phyloP scores from a whole-genome alignment of 257 asterid species.

The Prunella vulgaris region DNA sequence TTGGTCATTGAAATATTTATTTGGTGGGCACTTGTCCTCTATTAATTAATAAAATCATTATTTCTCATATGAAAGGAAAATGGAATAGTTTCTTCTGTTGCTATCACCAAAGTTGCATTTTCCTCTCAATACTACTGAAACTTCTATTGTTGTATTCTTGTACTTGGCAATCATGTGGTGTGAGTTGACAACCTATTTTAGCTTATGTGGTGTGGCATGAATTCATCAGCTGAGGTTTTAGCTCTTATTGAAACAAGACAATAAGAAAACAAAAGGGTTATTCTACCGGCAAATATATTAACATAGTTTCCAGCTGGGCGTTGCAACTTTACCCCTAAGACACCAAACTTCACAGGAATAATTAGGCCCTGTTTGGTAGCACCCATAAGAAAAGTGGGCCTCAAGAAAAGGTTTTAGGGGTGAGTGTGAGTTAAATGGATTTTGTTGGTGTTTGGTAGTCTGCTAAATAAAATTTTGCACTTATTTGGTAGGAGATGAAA shows the following conservation, averaged over 20 bases:
- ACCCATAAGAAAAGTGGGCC: too few relatives aligned
- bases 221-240: not conserved
- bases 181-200: not conserved
- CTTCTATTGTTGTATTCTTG: not conserved
- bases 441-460: too few relatives aligned
- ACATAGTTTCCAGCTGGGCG: not conserved
- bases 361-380: too few relatives aligned
- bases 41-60: too few relatives aligned
- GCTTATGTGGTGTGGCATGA: slow-evolving; percentile 5
- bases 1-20: not conserved
- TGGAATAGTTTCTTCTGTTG: not conserved
- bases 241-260: not conserved
- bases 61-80: not conserved
- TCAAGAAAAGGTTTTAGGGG: too few relatives aligned
- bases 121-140: not conserved
- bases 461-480: too few relatives aligned
- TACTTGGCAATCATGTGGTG: not conserved
- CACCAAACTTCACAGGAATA: not conserved
- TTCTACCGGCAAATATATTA: not conserved
- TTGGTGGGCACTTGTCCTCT: not conserved
- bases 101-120: not conserved
- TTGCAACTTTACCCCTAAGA: not conserved
- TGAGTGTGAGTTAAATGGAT: too few relatives aligned
- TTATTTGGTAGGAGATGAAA: too few relatives aligned
- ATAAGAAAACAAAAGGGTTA: not conserved